Evolutionary conservation across 805 yeast genomes (phyloP).

Genomic region (Yamadazyma philogaea): DNA sequence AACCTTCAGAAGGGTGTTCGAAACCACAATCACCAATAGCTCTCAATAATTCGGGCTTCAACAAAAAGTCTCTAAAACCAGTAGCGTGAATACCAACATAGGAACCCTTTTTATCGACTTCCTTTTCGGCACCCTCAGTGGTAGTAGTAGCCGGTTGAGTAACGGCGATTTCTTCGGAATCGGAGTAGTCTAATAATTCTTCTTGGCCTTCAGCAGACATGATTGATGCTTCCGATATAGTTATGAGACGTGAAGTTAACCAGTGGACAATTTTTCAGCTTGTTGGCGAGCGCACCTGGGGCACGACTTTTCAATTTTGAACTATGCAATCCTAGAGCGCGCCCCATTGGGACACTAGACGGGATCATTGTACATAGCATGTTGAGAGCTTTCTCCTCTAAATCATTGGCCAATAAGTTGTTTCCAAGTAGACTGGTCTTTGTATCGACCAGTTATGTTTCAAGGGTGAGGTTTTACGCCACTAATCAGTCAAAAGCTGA

Average conservation of each 20-base stretch:
- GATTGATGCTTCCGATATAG: constrained; percentile 6
- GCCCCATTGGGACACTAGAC: neutral
- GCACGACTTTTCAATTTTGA: constrained; percentile 1
- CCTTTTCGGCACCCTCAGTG: constrained; percentile 51
- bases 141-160: constrained; percentile 47
- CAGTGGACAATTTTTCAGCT: constrained; percentile 9
- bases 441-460: neutral
- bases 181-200: constrained; percentile 98
- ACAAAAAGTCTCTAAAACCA: constrained; percentile 94
- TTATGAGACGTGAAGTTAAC: neutral
- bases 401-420: neutral
- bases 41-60: constrained; percentile 94
- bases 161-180: constrained; percentile 91
- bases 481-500: constrained; percentile 7
- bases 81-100: constrained; percentile 98
- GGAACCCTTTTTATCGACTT: constrained; percentile 87
- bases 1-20: constrained; percentile 99
- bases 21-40: constrained; percentile 99
- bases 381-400: neutral
- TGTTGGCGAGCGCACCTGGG: constrained; percentile 3
- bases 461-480: constrained; percentile 5
- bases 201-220: constrained; percentile 98
- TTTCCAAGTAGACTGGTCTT: neutral
- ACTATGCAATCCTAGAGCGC: too few relatives aligned
- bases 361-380: too few relatives aligned